Evolutionary conservation across 495 filamentous ascomycete genomes (phyloP), one percentile per base, ranked within the genome.

Genomic region (Peziza echinospora): DNA sequence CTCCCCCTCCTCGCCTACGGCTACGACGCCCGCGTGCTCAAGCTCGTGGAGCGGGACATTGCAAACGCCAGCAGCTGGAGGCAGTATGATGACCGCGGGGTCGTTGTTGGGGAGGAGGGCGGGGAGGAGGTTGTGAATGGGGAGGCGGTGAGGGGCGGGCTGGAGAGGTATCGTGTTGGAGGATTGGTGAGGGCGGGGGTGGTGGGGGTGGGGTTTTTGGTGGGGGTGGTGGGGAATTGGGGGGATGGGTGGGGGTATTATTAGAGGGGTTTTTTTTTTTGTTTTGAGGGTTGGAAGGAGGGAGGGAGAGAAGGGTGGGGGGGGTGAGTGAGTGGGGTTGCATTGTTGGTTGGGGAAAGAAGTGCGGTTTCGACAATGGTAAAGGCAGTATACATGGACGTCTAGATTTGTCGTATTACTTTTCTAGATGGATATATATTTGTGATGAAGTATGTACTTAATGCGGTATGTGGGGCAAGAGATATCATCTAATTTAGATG

Each of bases 1-100:
- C 51, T 58, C 22, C 64, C 71, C 3, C 57, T 62, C 0, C 5
- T 70, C 0, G 62, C 63, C 30, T 58, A 67, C 24, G 62, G 61
- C 22, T 62, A 60, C 17, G 60, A 62, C 41, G 60, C 62, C 11
- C 19, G 24, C 8, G 43, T 23, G 24, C 39, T 62, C 47, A 56
- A 51, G 44, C 64, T 60, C 57, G 52, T 59, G 9, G 55, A 59
- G 48, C 4, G 3, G 30, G 30, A 11, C 13, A 37, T 37, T 17
- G 13, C 30, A 17, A 37, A 37, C 3, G 19, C 13, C 13, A 3
- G 3, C 3, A 2, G 30, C n/a, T 37, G 30, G 30, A 17, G 8
- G 43, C 11, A 52, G 56, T n/a, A n/a, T n/a, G n/a, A n/a, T n/a
- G n/a, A n/a, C n/a, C n/a, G n/a, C n/a, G n/a, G n/a, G 8, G 52